A percentile compares a stretch with the other conserved stretches of the same genome.
Evolutionary conservation across 78 protist species (phyloP).

Genomic region (Pelomyxa schiedti): DNA sequence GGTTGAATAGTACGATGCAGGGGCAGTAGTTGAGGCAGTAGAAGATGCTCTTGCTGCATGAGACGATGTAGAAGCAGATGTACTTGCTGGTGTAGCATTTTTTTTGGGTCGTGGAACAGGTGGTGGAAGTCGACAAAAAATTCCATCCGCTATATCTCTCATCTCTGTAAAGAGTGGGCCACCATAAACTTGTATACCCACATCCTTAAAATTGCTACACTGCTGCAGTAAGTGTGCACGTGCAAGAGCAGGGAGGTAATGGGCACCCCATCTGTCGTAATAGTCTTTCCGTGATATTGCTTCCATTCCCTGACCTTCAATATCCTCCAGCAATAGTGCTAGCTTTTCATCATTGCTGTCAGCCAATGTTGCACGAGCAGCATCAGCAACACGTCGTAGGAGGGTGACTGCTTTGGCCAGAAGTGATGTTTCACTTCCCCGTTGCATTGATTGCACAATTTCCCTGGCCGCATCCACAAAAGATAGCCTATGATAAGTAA

Average conservation of each 20-base stretch:
- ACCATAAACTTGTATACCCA: constrained; percentile 61
- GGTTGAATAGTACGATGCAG: too few relatives aligned
- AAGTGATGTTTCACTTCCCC: too few relatives aligned
- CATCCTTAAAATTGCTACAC: constrained; percentile 67
- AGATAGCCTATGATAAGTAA: background rate
- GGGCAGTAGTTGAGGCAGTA: too few relatives aligned
- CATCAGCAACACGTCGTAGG: too few relatives aligned
- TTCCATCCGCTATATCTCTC: constrained; percentile 36
- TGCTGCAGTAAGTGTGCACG: constrained; percentile 44
- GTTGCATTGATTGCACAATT: too few relatives aligned
- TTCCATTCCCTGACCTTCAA: constrained; percentile 34
- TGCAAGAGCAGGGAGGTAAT: constrained; percentile 51
- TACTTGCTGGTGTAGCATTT: too few relatives aligned
- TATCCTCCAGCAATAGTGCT: constrained; percentile 4
- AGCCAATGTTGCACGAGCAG: too few relatives aligned
- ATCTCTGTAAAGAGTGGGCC: constrained; percentile 30
- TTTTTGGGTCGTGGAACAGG: too few relatives aligned
- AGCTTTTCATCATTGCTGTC: background rate
- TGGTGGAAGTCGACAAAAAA: constrained; percentile 35
- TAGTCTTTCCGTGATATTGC: constrained; percentile 8
- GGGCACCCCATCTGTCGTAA: constrained; percentile 49
- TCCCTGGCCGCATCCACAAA: background rate
- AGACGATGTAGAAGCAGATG: too few relatives aligned
- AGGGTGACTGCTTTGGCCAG: too few relatives aligned
- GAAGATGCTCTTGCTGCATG: too few relatives aligned